phyloP scores from a whole-genome alignment of 768 basidiomycete genomes.

The Serendipita sp. region DNA sequence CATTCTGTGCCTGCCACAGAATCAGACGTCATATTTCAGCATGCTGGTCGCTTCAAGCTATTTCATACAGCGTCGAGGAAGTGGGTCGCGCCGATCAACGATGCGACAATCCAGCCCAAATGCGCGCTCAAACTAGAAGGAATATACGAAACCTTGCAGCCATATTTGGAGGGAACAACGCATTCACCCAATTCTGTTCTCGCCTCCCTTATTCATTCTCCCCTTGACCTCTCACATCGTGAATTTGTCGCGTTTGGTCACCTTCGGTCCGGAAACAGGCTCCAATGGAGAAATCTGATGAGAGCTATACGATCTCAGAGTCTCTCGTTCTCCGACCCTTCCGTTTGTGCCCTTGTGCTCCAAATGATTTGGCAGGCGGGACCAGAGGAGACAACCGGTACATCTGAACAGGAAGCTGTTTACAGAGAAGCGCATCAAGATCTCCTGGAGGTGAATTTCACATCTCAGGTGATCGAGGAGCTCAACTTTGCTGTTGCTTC shows the following conservation, averaged over 20 bases:
- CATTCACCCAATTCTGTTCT: conserved; percentile 30
- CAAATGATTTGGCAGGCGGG: conserved; percentile 34
- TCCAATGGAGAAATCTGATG: conserved; percentile 39
- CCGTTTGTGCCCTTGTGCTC: conserved; percentile 27
- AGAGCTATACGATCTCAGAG: conserved; percentile 26
- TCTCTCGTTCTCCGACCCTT: conserved; percentile 25
- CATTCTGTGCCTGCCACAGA: conserved; percentile 12
- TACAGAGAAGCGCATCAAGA: conserved; percentile 27
- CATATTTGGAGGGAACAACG: conserved; percentile 20
- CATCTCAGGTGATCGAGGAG: conserved; percentile 22
- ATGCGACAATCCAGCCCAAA: conserved; percentile 11
- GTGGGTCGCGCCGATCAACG: conserved; percentile 13
- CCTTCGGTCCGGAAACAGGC: conserved; percentile 27
- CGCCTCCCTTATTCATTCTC: conserved; percentile 24
- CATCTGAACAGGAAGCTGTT: conserved; percentile 5
- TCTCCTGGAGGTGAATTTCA: conserved; percentile 18
- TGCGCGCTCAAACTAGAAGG: conserved; percentile 20
- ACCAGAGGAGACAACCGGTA: conserved; percentile 2
- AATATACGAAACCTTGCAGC: conserved; percentile 23
- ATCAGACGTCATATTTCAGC: conserved; percentile 16
- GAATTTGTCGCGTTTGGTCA: conserved; percentile 31
- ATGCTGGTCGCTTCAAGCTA: conserved; percentile 19
- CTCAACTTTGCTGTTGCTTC: conserved; percentile 22
- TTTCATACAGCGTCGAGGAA: conserved; percentile 16
- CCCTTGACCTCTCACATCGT: conserved; percentile 27